Conservation (phyloP, 345 rosid genomes). For the Microthlaspi erraticum region DNA sequence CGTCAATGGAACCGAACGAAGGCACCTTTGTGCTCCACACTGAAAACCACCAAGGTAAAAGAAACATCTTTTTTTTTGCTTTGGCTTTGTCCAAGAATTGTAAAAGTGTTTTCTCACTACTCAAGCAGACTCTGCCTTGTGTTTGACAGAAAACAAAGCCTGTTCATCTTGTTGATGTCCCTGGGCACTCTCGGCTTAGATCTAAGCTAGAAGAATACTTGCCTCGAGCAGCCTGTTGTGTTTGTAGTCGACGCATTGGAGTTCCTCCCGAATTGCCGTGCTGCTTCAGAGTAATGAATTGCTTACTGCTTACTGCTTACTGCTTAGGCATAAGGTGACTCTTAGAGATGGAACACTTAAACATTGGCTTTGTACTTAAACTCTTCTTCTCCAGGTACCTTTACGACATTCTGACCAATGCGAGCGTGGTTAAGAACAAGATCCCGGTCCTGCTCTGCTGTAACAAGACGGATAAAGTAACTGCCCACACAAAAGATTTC, state of each 20-base stretch:
- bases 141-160: conserved; percentile 70
- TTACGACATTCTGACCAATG: conserved; percentile 84
- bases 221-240: conserved; percentile 79
- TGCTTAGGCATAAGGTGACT: background rate
- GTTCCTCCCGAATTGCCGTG: conserved; percentile 77
- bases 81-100: conserved; percentile 16
- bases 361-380: conserved; percentile 17
- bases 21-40: conserved; percentile 72
- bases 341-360: background rate
- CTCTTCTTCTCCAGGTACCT: conserved; percentile 59
- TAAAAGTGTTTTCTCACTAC: background rate
- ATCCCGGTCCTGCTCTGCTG: conserved; percentile 84
- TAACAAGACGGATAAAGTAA: conserved; percentile 95
- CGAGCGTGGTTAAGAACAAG: conserved; percentile 75
- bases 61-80: conserved; percentile 21
- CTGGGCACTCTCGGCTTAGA: conserved; percentile 91
- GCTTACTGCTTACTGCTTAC: too few relatives aligned
- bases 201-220: conserved; percentile 79
- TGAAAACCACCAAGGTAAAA: conserved; percentile 67
- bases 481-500: conserved; percentile 93
- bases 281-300: conserved; percentile 80
- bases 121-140: conserved; percentile 18
- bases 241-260: conserved; percentile 91
- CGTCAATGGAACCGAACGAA: conserved; percentile 96
- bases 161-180: conserved; percentile 90